These are phyloP conservation scores for Grosmannia huntii DNA, from an alignment of 2,329 filamentous ascomycete genomes.

Conservation along the genomic window DNA sequence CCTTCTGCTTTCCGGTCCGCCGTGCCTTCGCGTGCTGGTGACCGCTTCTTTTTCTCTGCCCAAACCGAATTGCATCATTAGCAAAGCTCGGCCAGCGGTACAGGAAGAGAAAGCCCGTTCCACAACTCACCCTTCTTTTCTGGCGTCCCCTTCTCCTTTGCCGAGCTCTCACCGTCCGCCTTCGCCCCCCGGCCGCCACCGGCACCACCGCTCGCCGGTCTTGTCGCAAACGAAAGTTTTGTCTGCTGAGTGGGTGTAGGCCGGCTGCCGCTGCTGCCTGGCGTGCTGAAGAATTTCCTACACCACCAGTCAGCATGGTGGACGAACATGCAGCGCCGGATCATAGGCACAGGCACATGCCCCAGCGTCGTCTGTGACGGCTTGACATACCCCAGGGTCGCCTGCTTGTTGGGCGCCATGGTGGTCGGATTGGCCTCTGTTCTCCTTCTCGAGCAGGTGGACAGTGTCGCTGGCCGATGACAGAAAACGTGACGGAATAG, in stretches of 20 bases:
- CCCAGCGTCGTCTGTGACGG: conserved; percentile 60
- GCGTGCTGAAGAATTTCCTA: conserved; percentile 76
- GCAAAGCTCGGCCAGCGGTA: background rate
- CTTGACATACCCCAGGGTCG: conserved; percentile 79
- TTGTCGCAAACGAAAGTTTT: conserved; percentile 60
- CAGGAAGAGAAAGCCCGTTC: no score
- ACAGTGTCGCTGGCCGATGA: background rate
- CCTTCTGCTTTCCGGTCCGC: conserved; percentile 24
- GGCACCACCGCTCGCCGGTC: conserved; percentile 8
- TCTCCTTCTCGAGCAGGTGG: background rate
- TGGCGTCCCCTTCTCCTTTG: conserved; percentile 26
- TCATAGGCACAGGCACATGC: conserved; percentile 31
- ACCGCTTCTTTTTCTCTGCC: conserved; percentile 10
- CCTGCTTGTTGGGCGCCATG: conserved; percentile 49
- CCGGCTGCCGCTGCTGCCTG: conserved; percentile 46
- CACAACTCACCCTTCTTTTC: conserved; percentile 13
- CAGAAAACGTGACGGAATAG: background rate
- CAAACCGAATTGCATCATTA: conserved; percentile 16
- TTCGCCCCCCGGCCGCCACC: background rate
- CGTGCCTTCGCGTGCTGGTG: conserved; percentile 3
- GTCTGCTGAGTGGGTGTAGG: conserved; percentile 55
- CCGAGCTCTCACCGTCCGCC: conserved; percentile 1
- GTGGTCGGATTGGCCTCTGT: conserved; percentile 15
- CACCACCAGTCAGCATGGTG: conserved; percentile 8
- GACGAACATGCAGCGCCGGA: background rate